These are phyloP conservation scores for Arthroderma uncinatum DNA, from an alignment of 2,329 filamentous ascomycete genomes.

Conservation along the genomic window DNA sequence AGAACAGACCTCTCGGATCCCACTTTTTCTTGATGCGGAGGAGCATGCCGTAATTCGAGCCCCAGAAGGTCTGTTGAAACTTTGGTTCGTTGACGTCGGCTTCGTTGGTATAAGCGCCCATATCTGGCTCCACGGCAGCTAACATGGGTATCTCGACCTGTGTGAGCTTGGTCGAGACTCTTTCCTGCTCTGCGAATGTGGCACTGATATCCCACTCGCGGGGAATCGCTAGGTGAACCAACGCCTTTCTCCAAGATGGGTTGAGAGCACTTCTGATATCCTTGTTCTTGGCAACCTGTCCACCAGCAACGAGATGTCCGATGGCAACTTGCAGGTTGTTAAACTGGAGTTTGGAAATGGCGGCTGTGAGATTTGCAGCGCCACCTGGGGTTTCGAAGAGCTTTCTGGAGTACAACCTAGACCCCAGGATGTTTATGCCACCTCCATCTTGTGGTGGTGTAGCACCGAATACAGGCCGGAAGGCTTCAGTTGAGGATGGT, in stretches of 20 bases:
- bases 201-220: conserved; percentile 8
- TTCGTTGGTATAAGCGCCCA: conserved; percentile 36
- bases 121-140: conserved; percentile 28
- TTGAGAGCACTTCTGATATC: conserved; percentile 8
- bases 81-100: conserved; percentile 26
- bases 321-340: conserved; percentile 26
- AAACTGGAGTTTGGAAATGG: conserved; percentile 7
- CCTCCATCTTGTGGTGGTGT: conserved; percentile 2
- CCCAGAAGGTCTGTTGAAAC: conserved; percentile 34
- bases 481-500: conserved; percentile 1
- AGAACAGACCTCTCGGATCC: conserved; percentile 37
- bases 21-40: conserved; percentile 32
- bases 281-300: conserved; percentile 22
- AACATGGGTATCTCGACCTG: conserved; percentile 31
- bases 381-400: conserved; percentile 8
- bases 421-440: conserved; percentile 6
- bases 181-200: conserved; percentile 9
- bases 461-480: background rate
- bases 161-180: conserved; percentile 18
- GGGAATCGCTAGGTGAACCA: conserved; percentile 11
- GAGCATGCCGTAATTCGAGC: conserved; percentile 30
- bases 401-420: conserved; percentile 7
- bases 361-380: conserved; percentile 6
- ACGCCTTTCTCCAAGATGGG: conserved; percentile 13
- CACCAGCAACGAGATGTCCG: conserved; percentile 32